phyloP scores from a whole-genome alignment of 2,329 filamentous ascomycete genomes.

The Emericellopsis cladophorae region DNA sequence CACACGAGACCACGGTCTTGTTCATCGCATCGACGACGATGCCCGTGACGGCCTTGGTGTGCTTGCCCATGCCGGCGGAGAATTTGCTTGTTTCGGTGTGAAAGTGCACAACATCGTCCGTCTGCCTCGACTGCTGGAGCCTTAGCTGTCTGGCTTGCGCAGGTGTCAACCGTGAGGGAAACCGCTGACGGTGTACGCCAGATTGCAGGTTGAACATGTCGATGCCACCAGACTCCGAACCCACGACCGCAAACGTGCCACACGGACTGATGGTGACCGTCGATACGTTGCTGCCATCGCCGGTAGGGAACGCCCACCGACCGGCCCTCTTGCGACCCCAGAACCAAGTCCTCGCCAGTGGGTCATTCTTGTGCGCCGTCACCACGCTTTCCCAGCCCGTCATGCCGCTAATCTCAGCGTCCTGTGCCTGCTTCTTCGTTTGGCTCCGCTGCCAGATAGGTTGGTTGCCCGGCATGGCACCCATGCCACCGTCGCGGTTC shows the following conservation, averaged over 20 bases:
- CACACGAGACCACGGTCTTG: conserved; percentile 72
- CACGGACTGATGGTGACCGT: conserved; percentile 84
- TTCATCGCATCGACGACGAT: conserved; percentile 84
- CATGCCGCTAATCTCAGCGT: conserved; percentile 60
- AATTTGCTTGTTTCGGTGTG: conserved; percentile 32
- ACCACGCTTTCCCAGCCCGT: conserved; percentile 97
- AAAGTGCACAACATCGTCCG: conserved; percentile 43
- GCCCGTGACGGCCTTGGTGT: conserved; percentile 74
- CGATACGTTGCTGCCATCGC: conserved; percentile 70
- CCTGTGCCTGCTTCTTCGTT: conserved; percentile 46
- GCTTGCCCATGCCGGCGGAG: conserved; percentile 50
- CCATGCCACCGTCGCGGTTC: conserved; percentile 91
- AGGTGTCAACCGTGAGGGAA: conserved; percentile 67
- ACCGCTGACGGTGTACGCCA: conserved; percentile 74
- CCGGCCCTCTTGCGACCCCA: conserved; percentile 92
- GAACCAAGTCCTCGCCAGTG: conserved; percentile 88
- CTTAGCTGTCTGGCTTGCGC: conserved; percentile 68
- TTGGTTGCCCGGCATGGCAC: conserved; percentile 64
- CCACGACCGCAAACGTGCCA: conserved; percentile 85
- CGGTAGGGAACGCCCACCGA: conserved; percentile 81
- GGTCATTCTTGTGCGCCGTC: conserved; percentile 79
- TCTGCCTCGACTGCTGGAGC: conserved; percentile 46
- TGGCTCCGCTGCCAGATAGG: conserved; percentile 74
- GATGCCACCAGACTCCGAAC: conserved; percentile 69
- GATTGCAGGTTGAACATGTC: conserved; percentile 98